Base-by-base conservation (phyloP, 768 basidiomycete genomes). In the Lactarius hengduanensis region DNA sequence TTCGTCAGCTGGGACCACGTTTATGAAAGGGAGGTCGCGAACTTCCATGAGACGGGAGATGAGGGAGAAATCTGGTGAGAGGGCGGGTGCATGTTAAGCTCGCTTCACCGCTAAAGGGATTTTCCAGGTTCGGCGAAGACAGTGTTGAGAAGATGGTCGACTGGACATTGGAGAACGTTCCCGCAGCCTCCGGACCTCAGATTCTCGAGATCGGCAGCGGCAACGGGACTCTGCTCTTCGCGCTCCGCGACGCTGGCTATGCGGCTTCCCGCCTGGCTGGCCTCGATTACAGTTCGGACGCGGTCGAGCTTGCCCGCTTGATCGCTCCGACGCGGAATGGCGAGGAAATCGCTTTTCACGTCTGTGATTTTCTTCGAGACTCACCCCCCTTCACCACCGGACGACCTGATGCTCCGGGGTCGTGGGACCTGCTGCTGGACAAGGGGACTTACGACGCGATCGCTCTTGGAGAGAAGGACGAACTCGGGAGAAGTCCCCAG, bases 391-490 rank as follows among this genome's bases (percentile, higher is more conserved):
- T 72, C 8, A 65, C 74, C 32, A n/a, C 63, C 43, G 69, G 70
- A 20, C 59, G 50, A 18, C 45, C 50, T 63, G 66, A 69, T 40
- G 66, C 70, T 3, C 66, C 73, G 11, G 77, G 73, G 56, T 70
- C 70, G 40, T 94, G 92, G 92, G 89, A 92, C 72, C 76, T 93
- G 7, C 73, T 94, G 18, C 73, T 94, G 63, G 92, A 94, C 76
- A 94, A 94, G 74, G 92, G 92, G n/a, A 94, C 92, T 0, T 92
- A 86, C 72, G 92, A 94, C 72, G 91, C 92, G 6, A 92, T 94
- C 59, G 89, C 91, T 0, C 76, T 94, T 45, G 87, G 83, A 59
- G 80, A 81, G 62, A 86, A 84, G 72, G 85, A 87, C 50, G 80
- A 76, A 6, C 71, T 74, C 43, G 90, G 87, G 26, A 74, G 70